Evolutionary conservation across 306 rosid genomes (phyloP), one percentile per base, ranked within the genome.

Genomic region (Lathyrus sativus): DNA sequence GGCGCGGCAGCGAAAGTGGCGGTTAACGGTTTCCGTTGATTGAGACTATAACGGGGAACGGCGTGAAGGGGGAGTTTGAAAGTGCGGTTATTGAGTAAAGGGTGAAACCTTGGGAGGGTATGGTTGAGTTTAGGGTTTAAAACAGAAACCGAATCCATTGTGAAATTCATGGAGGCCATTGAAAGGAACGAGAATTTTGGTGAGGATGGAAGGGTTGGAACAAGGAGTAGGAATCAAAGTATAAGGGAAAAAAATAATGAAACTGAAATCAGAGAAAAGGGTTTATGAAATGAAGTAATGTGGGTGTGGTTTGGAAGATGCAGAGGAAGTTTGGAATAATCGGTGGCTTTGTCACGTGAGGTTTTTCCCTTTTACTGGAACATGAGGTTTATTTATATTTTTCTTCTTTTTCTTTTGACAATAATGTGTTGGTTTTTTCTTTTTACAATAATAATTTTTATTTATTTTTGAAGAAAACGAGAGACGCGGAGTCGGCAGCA

Each of bases 81-180:
- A 39, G 66, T 11, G 41, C 83, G 79, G 69, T 53, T 55, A 62
- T 78, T 73, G 74, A 66, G 60, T 17, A 85, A 64, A 14, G 88
- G 85, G 71, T 77, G 68, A 66, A 88, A 82, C 7, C 1, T 5
- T 33, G 82, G 19, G 28, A 74, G 44, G 73, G 72, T 42, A 14
- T 55, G 44, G 70, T 29, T 37, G 53, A 79, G 81, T 76, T 82
- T 88, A 78, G 89, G 93, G 83, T 77, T 90, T 66, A 87, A 60
- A 9, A 77, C 80, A 37, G 83, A 85, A 78, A 87, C 72, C 1
- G 91, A 82, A 44, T 95, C 91, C 82, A 89, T 46, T 7, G 85
- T 44, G 62, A 72, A 69, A 76, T 56, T 73, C 90, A 84, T 85
- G 17, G 53, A 54, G 3, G 60, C 33, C 65, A 44, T 22, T 49